Evolutionary conservation across 208 protist species (phyloP).

Genomic region (Crithidia acanthocephali): DNA sequence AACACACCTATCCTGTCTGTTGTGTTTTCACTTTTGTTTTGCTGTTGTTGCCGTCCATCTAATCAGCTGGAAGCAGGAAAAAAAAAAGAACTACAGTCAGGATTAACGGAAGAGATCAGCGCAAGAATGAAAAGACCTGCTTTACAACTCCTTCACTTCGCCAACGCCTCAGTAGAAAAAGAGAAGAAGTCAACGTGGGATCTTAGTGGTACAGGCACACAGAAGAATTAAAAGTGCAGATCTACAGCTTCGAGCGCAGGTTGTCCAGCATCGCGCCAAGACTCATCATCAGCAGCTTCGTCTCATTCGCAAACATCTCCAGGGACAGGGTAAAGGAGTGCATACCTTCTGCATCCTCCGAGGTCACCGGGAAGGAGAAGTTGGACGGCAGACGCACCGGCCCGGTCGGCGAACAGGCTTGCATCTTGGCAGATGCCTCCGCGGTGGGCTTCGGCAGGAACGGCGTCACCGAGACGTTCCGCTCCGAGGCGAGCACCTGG

Average conservation of each 20-base stretch:
- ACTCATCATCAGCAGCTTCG: conserved; percentile 74
- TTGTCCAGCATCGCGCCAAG: conserved; percentile 73
- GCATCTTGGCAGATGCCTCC: not conserved
- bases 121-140: too few relatives aligned
- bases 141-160: too few relatives aligned
- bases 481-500: conserved; percentile 38
- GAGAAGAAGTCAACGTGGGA: too few relatives aligned
- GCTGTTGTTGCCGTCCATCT: not conserved
- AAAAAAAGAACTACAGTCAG: too few relatives aligned
- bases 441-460: conserved; percentile 26
- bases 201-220: too few relatives aligned
- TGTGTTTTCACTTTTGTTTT: not conserved
- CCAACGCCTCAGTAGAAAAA: too few relatives aligned
- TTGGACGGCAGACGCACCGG: conserved; percentile 55
- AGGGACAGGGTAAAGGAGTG: conserved; percentile 82
- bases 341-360: conserved; percentile 76
- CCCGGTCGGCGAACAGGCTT: conserved; percentile 5
- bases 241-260: conserved; percentile 51
- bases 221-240: not conserved
- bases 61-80: conserved; percentile 6
- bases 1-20: not conserved
- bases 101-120: too few relatives aligned
- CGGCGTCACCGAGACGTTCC: conserved; percentile 52
- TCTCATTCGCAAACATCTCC: conserved; percentile 86
- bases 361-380: conserved; percentile 79